Conservation (phyloP, 345 rosid genomes). For the Garcia nutans region DNA sequence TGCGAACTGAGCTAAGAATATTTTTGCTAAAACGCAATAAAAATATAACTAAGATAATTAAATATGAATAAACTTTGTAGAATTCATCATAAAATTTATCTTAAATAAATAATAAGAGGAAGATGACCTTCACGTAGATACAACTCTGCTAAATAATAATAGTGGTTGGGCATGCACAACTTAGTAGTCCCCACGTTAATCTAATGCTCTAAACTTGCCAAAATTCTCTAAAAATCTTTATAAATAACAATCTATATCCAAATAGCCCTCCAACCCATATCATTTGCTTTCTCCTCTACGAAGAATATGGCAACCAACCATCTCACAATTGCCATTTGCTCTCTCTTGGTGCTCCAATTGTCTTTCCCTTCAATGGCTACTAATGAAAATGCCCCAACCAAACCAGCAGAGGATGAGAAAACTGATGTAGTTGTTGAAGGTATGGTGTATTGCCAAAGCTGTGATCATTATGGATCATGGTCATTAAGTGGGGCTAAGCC, state of each 20-base stretch:
- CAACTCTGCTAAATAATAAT: neutral
- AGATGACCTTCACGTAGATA: conserved; percentile 36
- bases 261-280: neutral
- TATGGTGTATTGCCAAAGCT: conserved; percentile 80
- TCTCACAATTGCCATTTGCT: conserved; percentile 25
- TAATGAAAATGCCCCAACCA: conserved; percentile 24
- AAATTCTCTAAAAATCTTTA: neutral
- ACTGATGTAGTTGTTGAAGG: conserved; percentile 70
- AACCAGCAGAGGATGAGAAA: conserved; percentile 28
- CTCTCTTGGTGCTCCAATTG: conserved; percentile 31
- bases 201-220: conserved; percentile 5
- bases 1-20: no score
- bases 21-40: no score
- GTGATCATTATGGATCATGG: conserved; percentile 65
- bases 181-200: conserved; percentile 40
- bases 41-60: no score
- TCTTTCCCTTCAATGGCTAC: conserved; percentile 25
- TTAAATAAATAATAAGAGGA: neutral
- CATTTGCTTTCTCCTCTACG: conserved; percentile 1
- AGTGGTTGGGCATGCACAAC: conserved; percentile 13
- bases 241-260: conserved; percentile 8
- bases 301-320: conserved; percentile 40
- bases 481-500: conserved; percentile 65
- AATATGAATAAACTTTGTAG: no score
- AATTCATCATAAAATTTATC: no score